Evolutionary conservation across 768 basidiomycete species (phyloP).

Genomic region (Pleurotus platypus): DNA sequence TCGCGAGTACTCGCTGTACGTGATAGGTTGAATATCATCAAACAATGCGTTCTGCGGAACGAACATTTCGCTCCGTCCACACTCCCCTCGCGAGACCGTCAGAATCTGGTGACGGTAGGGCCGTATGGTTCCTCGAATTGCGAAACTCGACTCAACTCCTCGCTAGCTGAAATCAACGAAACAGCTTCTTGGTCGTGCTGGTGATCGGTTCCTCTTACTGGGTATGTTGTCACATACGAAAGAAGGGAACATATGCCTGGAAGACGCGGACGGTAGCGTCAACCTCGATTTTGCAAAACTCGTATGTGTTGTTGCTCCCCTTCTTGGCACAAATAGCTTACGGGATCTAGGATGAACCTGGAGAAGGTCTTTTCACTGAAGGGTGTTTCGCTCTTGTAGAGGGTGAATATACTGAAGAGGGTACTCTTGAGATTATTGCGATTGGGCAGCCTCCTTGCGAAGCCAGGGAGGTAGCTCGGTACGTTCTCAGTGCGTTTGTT

Average conservation of each 20-base stretch:
- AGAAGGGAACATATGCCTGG: constrained; percentile 86
- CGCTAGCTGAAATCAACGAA: constrained; percentile 89
- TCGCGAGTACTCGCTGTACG: constrained; percentile 77
- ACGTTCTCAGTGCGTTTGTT: constrained; percentile 14
- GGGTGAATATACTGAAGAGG: constrained; percentile 94
- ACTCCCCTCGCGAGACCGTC: constrained; percentile 82
- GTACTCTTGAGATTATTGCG: constrained; percentile 82
- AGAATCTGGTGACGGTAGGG: constrained; percentile 82
- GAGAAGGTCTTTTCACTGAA: constrained; percentile 94
- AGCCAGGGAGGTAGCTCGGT: constrained; percentile 80
- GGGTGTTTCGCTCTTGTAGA: constrained; percentile 94
- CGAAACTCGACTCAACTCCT: neutral
- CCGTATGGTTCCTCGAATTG: neutral
- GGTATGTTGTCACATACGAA: constrained; percentile 90
- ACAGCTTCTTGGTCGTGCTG: constrained; percentile 87
- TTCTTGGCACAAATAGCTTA: constrained; percentile 16
- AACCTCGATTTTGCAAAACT: constrained; percentile 85
- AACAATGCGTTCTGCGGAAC: constrained; percentile 89
- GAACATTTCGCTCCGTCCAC: constrained; percentile 98
- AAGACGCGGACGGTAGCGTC: constrained; percentile 91
- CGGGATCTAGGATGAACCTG: constrained; percentile 68
- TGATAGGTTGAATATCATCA: constrained; percentile 86
- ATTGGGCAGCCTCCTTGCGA: constrained; percentile 98
- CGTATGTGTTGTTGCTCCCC: constrained; percentile 33
- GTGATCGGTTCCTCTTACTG: constrained; percentile 87